Evolutionary conservation across 1,284 basidiomycete genomes (phyloP), one percentile per base, ranked within the genome.

Genomic region (Sporisorium sorghi): DNA sequence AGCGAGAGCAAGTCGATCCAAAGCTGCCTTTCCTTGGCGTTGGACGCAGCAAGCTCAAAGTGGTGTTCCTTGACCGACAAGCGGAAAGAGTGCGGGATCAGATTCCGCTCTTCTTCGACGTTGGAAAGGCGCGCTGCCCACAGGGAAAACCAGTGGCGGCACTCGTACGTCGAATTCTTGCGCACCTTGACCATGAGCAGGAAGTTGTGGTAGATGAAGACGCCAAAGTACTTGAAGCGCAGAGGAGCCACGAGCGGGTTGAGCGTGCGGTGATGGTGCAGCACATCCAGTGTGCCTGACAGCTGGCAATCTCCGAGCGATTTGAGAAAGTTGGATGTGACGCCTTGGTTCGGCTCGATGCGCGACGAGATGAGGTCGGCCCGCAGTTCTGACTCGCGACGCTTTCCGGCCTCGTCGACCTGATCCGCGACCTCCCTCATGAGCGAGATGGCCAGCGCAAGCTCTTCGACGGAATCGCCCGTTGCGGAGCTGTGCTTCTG

Each of bases 121-220:
- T 73, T 73, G 12, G 70, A 72, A 1, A 83, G 60, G 11, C 62
- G 60, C 8, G 75, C 79, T 7, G 78, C 74, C 57, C 74, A 78
- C 17, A 84, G 76, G 5, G 83, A 82, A 59, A 84, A 83, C 80
- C 80, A 84, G 46, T 70, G 77, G 32, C 76, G 76, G n/a, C 74
- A 74, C 44, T 79, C 77, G 57, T 81, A 82, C 12, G 69, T 70
- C 47, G 70, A 61, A 26, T 73, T 67, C 48, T 83, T 83, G 58
- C 79, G 77, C 24, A 82, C 81, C 63, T 83, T 83, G 66, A 77
- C 74, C 47, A 83, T 73, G 11, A 83, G 51, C 17, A 84, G 19
- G 59, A 78, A 83, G 57, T 73, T 71, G 30, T 70, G 54, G 58
- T 80, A 84, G 40, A 84, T 58, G 17, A 84, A 73, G 50, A 79